Evolutionary conservation across 192 early-diverging fungal species (phyloP).

Genomic region (Entrophospora sp.): DNA sequence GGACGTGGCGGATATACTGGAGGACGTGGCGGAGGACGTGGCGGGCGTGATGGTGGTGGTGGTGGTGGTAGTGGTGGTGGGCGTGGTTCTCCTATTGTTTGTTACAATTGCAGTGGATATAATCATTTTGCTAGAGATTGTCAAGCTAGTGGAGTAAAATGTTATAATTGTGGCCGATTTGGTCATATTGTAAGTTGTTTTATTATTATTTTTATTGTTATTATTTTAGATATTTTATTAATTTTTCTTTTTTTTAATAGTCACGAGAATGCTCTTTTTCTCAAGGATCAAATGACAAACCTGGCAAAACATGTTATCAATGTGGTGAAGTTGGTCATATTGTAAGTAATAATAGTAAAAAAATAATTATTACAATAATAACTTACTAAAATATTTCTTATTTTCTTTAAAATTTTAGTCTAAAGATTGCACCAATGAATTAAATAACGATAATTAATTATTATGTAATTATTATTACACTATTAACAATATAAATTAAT

Average conservation of each 20-base stretch:
- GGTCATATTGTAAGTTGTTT: slow-evolving; percentile 42
- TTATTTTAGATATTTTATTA: background rate
- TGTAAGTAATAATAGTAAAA: background rate
- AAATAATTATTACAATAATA: background rate
- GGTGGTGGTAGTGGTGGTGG: slow-evolving; percentile 5
- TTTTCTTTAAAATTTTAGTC: background rate
- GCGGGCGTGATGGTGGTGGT: background rate
- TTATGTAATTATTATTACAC: too few species aligned
- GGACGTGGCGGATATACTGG: too few species aligned
- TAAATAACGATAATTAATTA: too few species aligned
- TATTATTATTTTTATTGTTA: background rate
- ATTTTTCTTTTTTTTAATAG: slow-evolving; percentile 15
- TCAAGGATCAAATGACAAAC: slow-evolving; percentile 21
- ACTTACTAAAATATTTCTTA: background rate
- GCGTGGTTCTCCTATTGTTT: slow-evolving; percentile 26
- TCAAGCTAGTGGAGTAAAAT: slow-evolving; percentile 42
- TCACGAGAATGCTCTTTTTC: slow-evolving; percentile 33
- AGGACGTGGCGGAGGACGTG: background rate
- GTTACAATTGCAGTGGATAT: slow-evolving; percentile 44
- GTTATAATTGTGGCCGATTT: slow-evolving; percentile 45
- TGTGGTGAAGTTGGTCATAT: slow-evolving; percentile 38
- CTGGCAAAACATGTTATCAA: slow-evolving; percentile 31
- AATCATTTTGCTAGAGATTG: slow-evolving; percentile 50
- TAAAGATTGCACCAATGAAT: too few species aligned
- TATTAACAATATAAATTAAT: too few species aligned